Base-by-base conservation (phyloP, 2,329 filamentous ascomycete genomes). In the Fusarium nurragi region DNA sequence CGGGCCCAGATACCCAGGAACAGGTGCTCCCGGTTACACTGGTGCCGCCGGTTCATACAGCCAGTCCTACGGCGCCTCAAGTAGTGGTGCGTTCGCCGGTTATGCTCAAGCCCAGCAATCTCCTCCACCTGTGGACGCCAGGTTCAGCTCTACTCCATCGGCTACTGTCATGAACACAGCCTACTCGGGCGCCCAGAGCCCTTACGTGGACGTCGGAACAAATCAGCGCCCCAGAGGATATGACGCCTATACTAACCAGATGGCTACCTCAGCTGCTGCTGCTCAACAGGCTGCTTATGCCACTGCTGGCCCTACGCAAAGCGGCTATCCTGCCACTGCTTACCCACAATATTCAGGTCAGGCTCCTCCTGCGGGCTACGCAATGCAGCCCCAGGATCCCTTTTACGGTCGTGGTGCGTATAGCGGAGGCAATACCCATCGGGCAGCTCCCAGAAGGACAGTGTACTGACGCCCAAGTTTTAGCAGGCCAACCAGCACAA, bases 371-470 rank as follows among this genome's bases (percentile, higher is more conserved):
- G 72, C 68, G 66, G 67, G 67, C 54, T 79, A 79, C 61, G 72
- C 77, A 40, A 77, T 78, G 67, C 83, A 83, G 71, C 79, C 83
- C 60, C 74, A 78, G 73, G 85, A 87, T 74, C 78, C 84, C 41
- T 82, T 83, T 65, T 86, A 84, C 68, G 84, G 84, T 78, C 86
- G 86, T 81, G 85, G 86, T 85, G 82, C 82, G 83, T 88, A 84
- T 78, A 64, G 73, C 67, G 69, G 76, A 55, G 54, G 57, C 55
- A 46, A 46, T 56, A 61, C 63, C 63, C 65, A 41, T 48, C 38
- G 59, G 60, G 44, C 55, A 51, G 47, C 32, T 49, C 21, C 23
- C 25, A 7, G 16, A 34, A 45, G 70, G 66, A 49, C 81, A 78
- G 82, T 76, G 82, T 81, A 79, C 74, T 81, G 74, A 84, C 84